These are phyloP conservation scores for Lathyrus oleraceus DNA, from an alignment of 306 rosid species.

Conservation along the genomic window DNA sequence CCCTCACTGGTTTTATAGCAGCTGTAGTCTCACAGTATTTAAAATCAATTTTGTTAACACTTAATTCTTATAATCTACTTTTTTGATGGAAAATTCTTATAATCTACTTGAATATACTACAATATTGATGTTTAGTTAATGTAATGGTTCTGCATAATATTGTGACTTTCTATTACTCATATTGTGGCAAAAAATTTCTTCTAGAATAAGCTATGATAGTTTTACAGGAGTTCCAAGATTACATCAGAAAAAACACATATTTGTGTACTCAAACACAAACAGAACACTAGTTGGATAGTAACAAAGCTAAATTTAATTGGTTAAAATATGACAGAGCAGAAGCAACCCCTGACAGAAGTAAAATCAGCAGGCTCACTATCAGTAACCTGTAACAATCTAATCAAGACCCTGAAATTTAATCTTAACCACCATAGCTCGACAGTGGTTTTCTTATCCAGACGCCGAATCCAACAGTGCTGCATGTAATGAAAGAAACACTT, in stretches of 20 bases:
- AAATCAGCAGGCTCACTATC: neutral
- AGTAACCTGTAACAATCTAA: constrained; percentile 7
- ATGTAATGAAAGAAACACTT: constrained; percentile 22
- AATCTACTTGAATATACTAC: too few relatives aligned
- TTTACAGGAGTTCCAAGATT: constrained; percentile 11
- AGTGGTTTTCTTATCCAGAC: neutral
- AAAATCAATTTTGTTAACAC: neutral
- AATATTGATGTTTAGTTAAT: too few relatives aligned
- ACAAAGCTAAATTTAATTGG: constrained; percentile 23
- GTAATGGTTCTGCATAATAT: neutral
- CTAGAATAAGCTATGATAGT: neutral
- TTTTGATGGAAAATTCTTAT: too few relatives aligned
- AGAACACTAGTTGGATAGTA: constrained; percentile 11
- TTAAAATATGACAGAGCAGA: neutral
- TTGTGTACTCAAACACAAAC: constrained; percentile 10
- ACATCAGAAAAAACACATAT: neutral
- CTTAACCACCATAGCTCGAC: constrained; percentile 16
- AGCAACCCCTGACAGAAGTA: constrained; percentile 1
- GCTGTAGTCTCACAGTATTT: neutral
- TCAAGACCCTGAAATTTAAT: constrained; percentile 4
- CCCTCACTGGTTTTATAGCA: neutral
- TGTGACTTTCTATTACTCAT: neutral
- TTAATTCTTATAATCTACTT: neutral
- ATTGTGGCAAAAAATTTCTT: neutral
- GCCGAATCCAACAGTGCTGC: constrained; percentile 18